Percentiles rank a stretch among this genome's conserved stretches.
phyloP scores from a whole-genome alignment of 1,139 yeast species.

The Suhomyces panamericanus region DNA sequence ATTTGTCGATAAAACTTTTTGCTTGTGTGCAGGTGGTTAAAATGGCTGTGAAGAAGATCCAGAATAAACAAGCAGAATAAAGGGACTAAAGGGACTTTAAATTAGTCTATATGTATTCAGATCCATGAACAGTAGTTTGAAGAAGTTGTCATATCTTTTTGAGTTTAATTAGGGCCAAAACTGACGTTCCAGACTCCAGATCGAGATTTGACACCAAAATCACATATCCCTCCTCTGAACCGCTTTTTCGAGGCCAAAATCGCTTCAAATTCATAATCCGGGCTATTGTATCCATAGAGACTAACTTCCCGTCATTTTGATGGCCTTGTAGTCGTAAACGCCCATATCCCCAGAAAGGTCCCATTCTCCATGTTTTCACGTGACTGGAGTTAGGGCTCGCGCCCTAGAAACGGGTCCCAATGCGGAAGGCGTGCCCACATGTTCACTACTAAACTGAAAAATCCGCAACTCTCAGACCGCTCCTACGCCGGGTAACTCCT shows the following conservation, averaged over 20 bases:
- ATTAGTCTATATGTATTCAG: background rate
- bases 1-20: constrained; percentile 24
- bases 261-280: no score
- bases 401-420: constrained; percentile 12
- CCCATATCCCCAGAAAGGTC: background rate
- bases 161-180: no score
- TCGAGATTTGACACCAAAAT: no score
- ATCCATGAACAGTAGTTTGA: no score
- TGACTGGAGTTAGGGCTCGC: constrained; percentile 13
- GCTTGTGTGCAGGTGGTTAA: constrained; percentile 18
- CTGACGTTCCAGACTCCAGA: no score
- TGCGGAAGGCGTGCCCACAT: constrained; percentile 14
- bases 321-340: background rate
- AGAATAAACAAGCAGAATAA: background rate
- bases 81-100: background rate
- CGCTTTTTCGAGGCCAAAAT: no score
- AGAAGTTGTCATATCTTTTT: no score
- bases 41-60: background rate
- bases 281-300: no score
- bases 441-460: constrained; percentile 12
- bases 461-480: constrained; percentile 8
- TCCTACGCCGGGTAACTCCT: constrained; percentile 12
- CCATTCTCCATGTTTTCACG: constrained; percentile 12
- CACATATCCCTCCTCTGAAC: no score
- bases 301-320: no score